Evolutionary conservation across 345 rosid species (phyloP).

Genomic region (Eucalyptus erythrocorys): DNA sequence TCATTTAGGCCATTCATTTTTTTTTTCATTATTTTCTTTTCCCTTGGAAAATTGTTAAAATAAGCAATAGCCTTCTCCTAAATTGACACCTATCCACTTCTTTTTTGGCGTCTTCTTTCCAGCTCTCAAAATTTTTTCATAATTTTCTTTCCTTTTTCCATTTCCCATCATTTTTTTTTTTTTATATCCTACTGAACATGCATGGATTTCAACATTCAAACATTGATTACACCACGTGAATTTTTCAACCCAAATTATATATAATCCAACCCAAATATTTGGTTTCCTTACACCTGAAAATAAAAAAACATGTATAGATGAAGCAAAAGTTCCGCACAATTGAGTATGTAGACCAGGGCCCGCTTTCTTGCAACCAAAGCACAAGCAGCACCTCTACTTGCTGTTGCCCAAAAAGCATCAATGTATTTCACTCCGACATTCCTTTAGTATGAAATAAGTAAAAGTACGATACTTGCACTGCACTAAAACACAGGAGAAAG

Average conservation of each 20-base stretch:
- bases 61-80: background rate
- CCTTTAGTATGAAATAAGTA: background rate
- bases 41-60: background rate
- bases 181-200: background rate
- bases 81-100: background rate
- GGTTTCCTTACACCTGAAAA: background rate
- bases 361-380: background rate
- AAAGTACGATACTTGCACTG: background rate
- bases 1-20: background rate
- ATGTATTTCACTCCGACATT: too few species aligned
- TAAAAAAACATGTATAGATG: too few species aligned
- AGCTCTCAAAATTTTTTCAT: accelerated
- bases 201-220: background rate
- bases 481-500: background rate
- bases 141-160: background rate
- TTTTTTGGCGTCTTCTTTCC: background rate
- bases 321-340: background rate
- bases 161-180: background rate
- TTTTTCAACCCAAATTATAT: background rate
- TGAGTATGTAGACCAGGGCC: background rate
- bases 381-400: too few species aligned
- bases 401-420: background rate
- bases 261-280: background rate
- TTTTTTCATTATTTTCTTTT: too few species aligned
- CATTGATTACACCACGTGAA: background rate